A percentile compares a stretch with the other conserved stretches of the same genome.
These are phyloP conservation scores for Amaranthus tricolor DNA, from an alignment of 179 eudicot genomes.

Conservation along the genomic window DNA sequence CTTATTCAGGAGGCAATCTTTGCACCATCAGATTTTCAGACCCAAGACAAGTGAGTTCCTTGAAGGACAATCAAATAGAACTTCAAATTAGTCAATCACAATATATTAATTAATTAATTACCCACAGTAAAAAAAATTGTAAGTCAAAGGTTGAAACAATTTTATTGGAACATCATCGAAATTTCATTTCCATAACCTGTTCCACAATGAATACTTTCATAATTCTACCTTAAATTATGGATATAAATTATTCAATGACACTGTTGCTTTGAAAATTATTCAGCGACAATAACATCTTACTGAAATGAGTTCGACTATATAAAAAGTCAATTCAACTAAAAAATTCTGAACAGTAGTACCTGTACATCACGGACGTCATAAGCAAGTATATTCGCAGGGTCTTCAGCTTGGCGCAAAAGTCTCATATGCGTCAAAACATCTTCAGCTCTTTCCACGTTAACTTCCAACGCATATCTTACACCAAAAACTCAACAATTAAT, in stretches of 20 bases:
- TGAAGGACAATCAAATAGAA: neutral
- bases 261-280: too few species aligned
- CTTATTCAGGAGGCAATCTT: neutral
- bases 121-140: neutral
- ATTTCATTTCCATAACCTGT: too few species aligned
- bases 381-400: constrained; percentile 50
- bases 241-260: too few species aligned
- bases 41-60: neutral
- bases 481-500: neutral
- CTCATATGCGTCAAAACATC: constrained; percentile 76
- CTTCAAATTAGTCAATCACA: neutral
- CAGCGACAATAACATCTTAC: neutral
- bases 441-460: constrained; percentile 73
- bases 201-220: too few species aligned
- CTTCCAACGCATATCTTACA: constrained; percentile 74
- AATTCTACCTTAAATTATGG: too few species aligned
- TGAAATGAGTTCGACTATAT: neutral
- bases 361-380: constrained; percentile 67
- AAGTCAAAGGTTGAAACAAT: neutral
- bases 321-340: constrained; percentile 11
- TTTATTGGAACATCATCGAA: too few species aligned
- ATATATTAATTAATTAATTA: neutral
- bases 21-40: neutral
- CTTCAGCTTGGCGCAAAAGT: constrained; percentile 57
- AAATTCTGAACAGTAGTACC: constrained; percentile 31